Base-by-base conservation (phyloP, 805 yeast species). In the Kodamaea kaohsiungensis region DNA sequence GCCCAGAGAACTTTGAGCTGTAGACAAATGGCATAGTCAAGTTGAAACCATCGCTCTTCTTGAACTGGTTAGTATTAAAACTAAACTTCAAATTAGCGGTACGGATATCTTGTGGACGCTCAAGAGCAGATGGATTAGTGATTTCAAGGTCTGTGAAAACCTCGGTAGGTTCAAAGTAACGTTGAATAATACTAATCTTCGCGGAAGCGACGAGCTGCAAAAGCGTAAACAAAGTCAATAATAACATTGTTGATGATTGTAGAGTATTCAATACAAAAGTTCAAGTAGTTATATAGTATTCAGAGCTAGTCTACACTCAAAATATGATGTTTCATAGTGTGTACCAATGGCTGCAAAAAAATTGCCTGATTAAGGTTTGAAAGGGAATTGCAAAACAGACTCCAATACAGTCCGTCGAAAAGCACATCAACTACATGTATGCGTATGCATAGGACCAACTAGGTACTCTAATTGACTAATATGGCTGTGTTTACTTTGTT, bases 31-130 rank as follows among this genome's bases (percentile, higher is more conserved):
- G 64, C 58, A 61, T 56, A 8, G 27, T 35, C 17, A 59, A 39
- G 3, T 19, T 25, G 33, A 61, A 59, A 3, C 25, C 38, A 30
- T 61, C 64, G 15, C 58, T 56, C 2, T 55, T 40, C 13, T 43
- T 2, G 13, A 50, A 51, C 8, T 37, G 16, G 5, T 48, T 43
- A 2, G 53, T 40, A 7, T 40, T 40, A 45, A 62, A 46, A 3
- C 46, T 47, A 62, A 60, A 62, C 7, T 40, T 22, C 18, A 61
- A 50, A 5, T 46, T 54, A 7, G 65, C 65, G 2, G 61, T 59
- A 17, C 65, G 47, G n/a, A 59, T 55, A 49, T 62, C 64, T 43
- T 62, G 62, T 3, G 65, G 60, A 19, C 60, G 53, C 7, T 48
- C 47, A 18, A 46, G 35, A 8, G 38, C 18, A 8, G 58, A 47